Base-by-base conservation (phyloP, 805 yeast genomes). In the Barnettozyma vustinii region DNA sequence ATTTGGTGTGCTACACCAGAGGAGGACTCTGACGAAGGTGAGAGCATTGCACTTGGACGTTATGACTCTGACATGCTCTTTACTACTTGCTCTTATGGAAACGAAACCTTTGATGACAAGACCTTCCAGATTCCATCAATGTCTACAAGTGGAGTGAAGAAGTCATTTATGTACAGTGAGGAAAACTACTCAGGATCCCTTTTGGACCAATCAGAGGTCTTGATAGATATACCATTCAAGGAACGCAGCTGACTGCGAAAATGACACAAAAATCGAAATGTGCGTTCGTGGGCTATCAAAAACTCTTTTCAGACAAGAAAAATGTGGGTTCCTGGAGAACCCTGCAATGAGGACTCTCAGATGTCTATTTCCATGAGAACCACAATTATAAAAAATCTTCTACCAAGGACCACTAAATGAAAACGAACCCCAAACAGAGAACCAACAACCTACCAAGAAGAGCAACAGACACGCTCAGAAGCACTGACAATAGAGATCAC, bases 1-100 rank as follows among this genome's bases (percentile, higher is more conserved):
- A 52, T 65, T 15, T 73, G 86, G 85, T 81, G 83, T 65, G 75
- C 78, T 8, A 73, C 77, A 45, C 79, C 80, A 6, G 23, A 32
- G 13, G 46, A 21, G 3, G 20, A 36, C 16, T 12, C 44, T 32
- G 42, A 52, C 9, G 42, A 41, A 15, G 23, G 19, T 20, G 51
- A 41, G 20, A 6, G 16, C 16, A 30, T 26, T 3, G 37, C 16
- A 12, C 16, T 13, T 15, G 35, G 35, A 20, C 15, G 12, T 9
- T 5, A 12, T n/a, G 35, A 40, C 32, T 16, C 20, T 8, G 41
- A 37, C n/a, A 27, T 26, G 15, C 25, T 33, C 9, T 12, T 18
- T 37, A 5, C 25, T 23, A 23, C 27, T 10, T 23, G 21, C 30
- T 26, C 43, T 6, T 40, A 45, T 37, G 19, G n/a, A 8, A 12